Conservation (phyloP, 2,329 filamentous ascomycete species). For the Diaporthe vexans region DNA sequence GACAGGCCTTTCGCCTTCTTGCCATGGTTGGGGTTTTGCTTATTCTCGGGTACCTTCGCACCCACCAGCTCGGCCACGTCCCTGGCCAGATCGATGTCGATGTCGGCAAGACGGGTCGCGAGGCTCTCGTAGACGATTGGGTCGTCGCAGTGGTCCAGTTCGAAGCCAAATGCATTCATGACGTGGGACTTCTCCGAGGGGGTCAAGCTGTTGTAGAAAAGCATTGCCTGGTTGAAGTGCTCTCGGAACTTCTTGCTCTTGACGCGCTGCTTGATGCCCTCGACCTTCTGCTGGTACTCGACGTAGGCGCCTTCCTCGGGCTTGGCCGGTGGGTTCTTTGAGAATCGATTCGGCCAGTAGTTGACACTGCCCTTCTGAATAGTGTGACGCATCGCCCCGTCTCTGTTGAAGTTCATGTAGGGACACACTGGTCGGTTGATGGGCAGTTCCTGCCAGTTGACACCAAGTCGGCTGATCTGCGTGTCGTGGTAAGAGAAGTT, state of each 20-base stretch:
- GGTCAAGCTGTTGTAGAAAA: conserved; percentile 86
- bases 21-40: conserved; percentile 72
- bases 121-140: conserved; percentile 81
- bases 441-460: conserved; percentile 83
- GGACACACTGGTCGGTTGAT: conserved; percentile 83
- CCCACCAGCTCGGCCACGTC: conserved; percentile 79
- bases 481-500: conserved; percentile 79
- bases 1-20: conserved; percentile 77
- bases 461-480: conserved; percentile 77
- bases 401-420: conserved; percentile 82
- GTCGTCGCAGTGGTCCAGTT: conserved; percentile 87
- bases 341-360: conserved; percentile 84
- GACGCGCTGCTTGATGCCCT: conserved; percentile 78
- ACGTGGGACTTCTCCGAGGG: conserved; percentile 76
- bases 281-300: conserved; percentile 75
- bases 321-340: conserved; percentile 73
- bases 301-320: conserved; percentile 75
- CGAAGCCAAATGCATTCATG: conserved; percentile 73
- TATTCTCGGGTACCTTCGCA: conserved; percentile 68
- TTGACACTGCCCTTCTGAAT: conserved; percentile 82
- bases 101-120: conserved; percentile 76
- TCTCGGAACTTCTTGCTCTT: conserved; percentile 82
- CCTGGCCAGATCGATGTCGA: conserved; percentile 78
- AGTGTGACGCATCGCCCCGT: conserved; percentile 79
- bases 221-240: conserved; percentile 82